These are phyloP conservation scores for Acacia pycnantha DNA, from an alignment of 331 rosid genomes.

Conservation along the genomic window DNA sequence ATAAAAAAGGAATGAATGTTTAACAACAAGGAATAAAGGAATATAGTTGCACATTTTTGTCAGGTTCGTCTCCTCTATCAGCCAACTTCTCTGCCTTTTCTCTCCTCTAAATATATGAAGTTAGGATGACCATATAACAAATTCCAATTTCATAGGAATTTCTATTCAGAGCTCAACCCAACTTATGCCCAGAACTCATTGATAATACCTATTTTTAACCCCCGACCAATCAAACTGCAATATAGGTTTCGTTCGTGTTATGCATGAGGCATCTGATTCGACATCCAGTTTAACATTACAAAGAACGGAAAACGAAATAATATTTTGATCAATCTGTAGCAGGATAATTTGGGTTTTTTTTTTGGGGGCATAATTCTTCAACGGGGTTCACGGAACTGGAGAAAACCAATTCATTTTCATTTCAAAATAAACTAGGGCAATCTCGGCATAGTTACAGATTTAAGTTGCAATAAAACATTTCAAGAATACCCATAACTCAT, in stretches of 20 bases:
- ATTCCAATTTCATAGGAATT: slow-evolving; percentile 5
- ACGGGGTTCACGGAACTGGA: not conserved
- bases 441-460: not conserved
- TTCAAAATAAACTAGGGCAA: not conserved
- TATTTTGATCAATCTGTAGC: not conserved
- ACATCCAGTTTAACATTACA: slow-evolving; percentile 1
- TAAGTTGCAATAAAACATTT: not conserved
- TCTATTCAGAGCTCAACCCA: not conserved
- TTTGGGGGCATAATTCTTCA: not conserved
- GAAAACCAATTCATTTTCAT: not conserved
- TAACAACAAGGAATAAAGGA: not conserved
- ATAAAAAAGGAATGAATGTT: not conserved
- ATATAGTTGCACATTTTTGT: not conserved
- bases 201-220: not conserved
- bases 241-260: not conserved
- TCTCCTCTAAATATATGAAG: not conserved
- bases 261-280: not conserved
- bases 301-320: not conserved
- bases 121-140: slow-evolving; percentile 12
- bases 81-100: not conserved
- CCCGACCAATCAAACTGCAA: not conserved
- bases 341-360: too few relatives aligned
- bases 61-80: not conserved
- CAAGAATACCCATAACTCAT: not conserved
- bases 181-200: not conserved